phyloP scores from a whole-genome alignment of 2,329 filamentous ascomycete genomes.

The Sporothrix variecibatus region DNA sequence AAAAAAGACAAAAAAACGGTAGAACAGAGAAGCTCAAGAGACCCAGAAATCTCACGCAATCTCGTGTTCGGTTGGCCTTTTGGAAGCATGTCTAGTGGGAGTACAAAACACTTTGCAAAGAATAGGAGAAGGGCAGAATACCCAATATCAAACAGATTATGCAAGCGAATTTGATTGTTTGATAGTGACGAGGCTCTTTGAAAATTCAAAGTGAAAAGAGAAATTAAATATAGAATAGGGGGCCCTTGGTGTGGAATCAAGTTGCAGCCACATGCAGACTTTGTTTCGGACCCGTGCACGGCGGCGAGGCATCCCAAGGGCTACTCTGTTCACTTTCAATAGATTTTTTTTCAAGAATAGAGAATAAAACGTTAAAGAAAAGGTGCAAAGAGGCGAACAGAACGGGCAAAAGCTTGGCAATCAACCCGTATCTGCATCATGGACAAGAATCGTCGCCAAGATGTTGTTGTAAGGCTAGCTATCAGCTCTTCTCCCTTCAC shows the following conservation, averaged over 20 bases:
- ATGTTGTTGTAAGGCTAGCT: background rate
- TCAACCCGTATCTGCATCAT: background rate
- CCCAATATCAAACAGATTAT: background rate
- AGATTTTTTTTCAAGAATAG: background rate
- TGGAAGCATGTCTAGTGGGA: background rate
- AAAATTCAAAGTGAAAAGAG: background rate
- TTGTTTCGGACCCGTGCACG: background rate
- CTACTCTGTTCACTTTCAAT: background rate
- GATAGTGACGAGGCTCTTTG: background rate
- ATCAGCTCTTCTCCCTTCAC: too few relatives aligned
- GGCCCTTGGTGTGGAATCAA: slow-evolving; percentile 4
- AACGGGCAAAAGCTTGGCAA: background rate
- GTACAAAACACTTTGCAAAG: background rate
- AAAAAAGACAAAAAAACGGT: background rate
- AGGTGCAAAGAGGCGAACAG: background rate
- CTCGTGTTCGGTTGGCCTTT: background rate
- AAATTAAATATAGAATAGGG: background rate
- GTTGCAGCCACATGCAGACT: background rate
- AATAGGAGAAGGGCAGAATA: background rate
- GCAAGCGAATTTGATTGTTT: background rate
- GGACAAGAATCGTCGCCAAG: background rate
- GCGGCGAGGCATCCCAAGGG: background rate
- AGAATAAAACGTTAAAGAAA: background rate
- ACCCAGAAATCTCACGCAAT: background rate
- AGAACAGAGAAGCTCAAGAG: background rate